phyloP scores from a whole-genome alignment of 805 yeast genomes.

The Lipomyces spencermartinsiae region DNA sequence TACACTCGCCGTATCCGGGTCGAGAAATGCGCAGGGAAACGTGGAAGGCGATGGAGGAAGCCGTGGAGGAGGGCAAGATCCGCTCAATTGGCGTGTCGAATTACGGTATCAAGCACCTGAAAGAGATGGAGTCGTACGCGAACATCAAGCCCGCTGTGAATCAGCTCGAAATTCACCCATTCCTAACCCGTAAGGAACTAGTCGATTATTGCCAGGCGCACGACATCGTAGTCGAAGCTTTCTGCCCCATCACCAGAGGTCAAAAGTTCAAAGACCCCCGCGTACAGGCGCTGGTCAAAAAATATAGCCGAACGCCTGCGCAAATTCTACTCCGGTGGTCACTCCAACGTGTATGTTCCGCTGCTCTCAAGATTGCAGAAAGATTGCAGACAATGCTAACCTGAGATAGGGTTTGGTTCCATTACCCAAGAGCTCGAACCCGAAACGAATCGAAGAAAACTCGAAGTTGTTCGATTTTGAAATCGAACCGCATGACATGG shows the following conservation, averaged over 20 bases:
- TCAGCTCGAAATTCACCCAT: slow-evolving; percentile 85
- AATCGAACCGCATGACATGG: slow-evolving; percentile 43
- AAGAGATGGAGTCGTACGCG: slow-evolving; percentile 52
- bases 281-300: slow-evolving; percentile 54
- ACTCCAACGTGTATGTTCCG: slow-evolving; percentile 45
- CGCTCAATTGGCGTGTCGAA: slow-evolving; percentile 79
- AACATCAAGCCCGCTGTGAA: slow-evolving; percentile 71
- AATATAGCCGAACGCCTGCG: slow-evolving; percentile 58
- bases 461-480: slow-evolving; percentile 59
- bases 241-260: slow-evolving; percentile 72
- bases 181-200: slow-evolving; percentile 72
- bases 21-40: slow-evolving; percentile 62
- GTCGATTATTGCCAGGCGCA: slow-evolving; percentile 63
- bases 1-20: slow-evolving; percentile 61
- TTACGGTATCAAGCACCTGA: slow-evolving; percentile 66
- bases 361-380: slow-evolving; percentile 45
- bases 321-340: slow-evolving; percentile 76
- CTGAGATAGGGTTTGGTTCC: slow-evolving; percentile 57
- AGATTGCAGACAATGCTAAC: background rate
- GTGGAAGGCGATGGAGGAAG: slow-evolving; percentile 77
- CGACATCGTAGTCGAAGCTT: slow-evolving; percentile 72
- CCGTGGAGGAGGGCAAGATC: slow-evolving; percentile 62
- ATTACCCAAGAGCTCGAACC: slow-evolving; percentile 67
- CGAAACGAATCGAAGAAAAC: slow-evolving; percentile 60
- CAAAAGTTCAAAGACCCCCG: slow-evolving; percentile 44